These are phyloP conservation scores for Xanthoconium stramineum DNA, from an alignment of 768 basidiomycete species.

Conservation along the genomic window DNA sequence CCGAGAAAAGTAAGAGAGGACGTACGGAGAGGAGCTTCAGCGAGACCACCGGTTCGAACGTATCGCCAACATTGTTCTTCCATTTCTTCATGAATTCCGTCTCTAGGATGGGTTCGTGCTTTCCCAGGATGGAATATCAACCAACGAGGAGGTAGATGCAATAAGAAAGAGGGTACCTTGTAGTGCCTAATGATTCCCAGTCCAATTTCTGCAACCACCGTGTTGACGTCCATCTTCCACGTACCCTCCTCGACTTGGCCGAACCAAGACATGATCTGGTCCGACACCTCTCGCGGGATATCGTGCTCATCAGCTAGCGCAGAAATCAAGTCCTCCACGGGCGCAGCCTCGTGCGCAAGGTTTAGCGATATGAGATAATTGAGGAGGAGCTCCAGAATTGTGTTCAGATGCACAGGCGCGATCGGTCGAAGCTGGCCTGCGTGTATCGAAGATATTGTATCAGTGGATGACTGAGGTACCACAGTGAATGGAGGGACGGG, in stretches of 20 bases:
- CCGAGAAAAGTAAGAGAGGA: background rate
- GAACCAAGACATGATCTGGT: conserved; percentile 82
- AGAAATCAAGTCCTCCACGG: conserved; percentile 56
- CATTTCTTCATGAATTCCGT: conserved; percentile 62
- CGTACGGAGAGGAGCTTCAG: conserved; percentile 66
- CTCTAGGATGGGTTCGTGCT: conserved; percentile 61
- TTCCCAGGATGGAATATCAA: background rate
- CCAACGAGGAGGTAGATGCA: background rate
- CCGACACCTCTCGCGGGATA: conserved; percentile 54
- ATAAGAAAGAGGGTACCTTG: conserved; percentile 38
- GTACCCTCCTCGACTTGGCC: conserved; percentile 51
- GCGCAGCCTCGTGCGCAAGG: conserved; percentile 47
- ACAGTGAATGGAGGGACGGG: background rate
- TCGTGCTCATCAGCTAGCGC: conserved; percentile 73
- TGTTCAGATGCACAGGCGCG: conserved; percentile 58
- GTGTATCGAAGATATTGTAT: background rate
- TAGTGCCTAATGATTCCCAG: conserved; percentile 64
- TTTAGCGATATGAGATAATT: conserved; percentile 67
- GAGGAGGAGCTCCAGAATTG: conserved; percentile 72
- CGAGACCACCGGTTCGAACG: conserved; percentile 61
- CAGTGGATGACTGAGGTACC: background rate
- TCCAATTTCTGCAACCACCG: conserved; percentile 73
- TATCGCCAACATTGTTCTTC: conserved; percentile 74
- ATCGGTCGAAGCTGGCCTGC: conserved; percentile 75
- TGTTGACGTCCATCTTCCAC: conserved; percentile 66